Evolutionary conservation across 345 rosid genomes (phyloP).

Genomic region (Brassica nigra): DNA sequence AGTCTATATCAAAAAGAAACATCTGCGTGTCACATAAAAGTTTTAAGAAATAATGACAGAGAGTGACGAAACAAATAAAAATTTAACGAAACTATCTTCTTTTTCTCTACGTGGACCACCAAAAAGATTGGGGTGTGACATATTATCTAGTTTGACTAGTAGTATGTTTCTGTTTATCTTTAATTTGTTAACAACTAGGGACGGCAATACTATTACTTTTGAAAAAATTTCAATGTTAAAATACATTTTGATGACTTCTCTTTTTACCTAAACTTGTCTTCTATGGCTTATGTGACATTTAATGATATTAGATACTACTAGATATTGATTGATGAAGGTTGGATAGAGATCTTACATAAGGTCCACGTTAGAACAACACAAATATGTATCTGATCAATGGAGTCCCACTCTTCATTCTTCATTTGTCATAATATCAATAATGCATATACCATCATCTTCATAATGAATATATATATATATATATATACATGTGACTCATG

Average conservation of each 20-base stretch:
- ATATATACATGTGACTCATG: neutral
- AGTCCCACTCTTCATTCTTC: neutral
- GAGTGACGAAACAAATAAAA: neutral
- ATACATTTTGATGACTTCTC: neutral
- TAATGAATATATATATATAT: neutral
- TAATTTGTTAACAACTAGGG: constrained; percentile 21
- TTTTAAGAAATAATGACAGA: neutral
- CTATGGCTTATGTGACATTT: constrained; percentile 5
- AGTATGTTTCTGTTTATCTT: neutral
- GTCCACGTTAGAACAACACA: constrained; percentile 17
- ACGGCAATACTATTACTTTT: constrained; percentile 17
- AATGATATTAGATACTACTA: neutral
- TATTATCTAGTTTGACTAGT: neutral
- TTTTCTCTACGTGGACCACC: constrained; percentile 13
- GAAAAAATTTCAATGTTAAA: neutral
- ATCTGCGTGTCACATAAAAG: neutral
- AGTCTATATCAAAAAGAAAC: neutral
- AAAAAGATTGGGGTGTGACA: constrained; percentile 26
- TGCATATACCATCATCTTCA: neutral
- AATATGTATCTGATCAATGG: neutral
- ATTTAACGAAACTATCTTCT: neutral
- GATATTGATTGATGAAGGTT: neutral
- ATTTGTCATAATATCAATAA: neutral
- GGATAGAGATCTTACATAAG: constrained; percentile 38
- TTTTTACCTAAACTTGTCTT: neutral